A percentile compares a stretch with the other conserved stretches of the same genome.
Evolutionary conservation across 352 stramenopile species (phyloP).

Genomic region (Phytophthora vignae): DNA sequence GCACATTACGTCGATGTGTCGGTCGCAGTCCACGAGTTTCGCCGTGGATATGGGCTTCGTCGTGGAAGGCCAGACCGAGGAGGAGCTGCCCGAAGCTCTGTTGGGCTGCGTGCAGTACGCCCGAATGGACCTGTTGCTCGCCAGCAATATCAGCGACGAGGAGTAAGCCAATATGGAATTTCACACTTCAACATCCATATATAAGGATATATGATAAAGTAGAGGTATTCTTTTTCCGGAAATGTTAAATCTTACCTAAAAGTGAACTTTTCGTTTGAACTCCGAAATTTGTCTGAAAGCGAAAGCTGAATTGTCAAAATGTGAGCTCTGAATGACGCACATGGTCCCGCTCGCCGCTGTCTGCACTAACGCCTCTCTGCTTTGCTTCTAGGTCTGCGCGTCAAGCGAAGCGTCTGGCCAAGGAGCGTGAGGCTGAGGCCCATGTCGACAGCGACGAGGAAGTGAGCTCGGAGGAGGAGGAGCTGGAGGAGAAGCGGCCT

Average conservation of each 20-base stretch:
- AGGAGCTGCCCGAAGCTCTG: constrained; percentile 77
- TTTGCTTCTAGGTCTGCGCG: constrained; percentile 69
- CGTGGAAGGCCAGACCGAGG: constrained; percentile 65
- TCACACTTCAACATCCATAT: too few relatives aligned
- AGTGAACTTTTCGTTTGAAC: too few relatives aligned
- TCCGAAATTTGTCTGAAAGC: too few relatives aligned
- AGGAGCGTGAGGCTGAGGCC: constrained; percentile 30
- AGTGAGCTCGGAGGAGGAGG: constrained; percentile 40
- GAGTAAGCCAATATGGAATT: too few relatives aligned
- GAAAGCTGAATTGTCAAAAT: constrained; percentile 12
- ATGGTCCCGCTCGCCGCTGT: not conserved
- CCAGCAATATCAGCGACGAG: constrained; percentile 16
- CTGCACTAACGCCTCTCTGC: constrained; percentile 5
- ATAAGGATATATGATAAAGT: too few relatives aligned
- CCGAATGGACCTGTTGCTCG: constrained; percentile 61
- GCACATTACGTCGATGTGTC: constrained; percentile 77
- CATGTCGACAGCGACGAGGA: constrained; percentile 41
- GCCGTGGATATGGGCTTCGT: constrained; percentile 86
- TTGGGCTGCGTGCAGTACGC: constrained; percentile 83
- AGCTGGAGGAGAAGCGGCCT: constrained; percentile 64
- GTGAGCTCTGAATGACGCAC: constrained; percentile 18
- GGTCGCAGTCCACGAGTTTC: constrained; percentile 67
- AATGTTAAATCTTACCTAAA: too few relatives aligned
- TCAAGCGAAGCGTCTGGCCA: constrained; percentile 76
- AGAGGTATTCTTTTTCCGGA: too few relatives aligned